Base-by-base conservation (phyloP, 306 rosid species). In the Cucurbita maxima region DNA sequence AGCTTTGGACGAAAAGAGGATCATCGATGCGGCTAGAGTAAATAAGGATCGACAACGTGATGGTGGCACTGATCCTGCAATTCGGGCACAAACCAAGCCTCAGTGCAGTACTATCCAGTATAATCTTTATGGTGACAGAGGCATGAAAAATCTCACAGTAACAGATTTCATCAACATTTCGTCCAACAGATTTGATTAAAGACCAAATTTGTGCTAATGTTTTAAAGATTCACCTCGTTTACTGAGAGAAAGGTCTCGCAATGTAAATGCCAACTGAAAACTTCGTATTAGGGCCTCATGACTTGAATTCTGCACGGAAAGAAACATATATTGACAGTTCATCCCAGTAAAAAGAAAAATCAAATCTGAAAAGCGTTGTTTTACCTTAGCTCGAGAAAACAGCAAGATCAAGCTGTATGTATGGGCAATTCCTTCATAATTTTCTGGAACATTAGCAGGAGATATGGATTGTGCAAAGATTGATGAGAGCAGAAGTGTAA, bases 401-500 rank as follows among this genome's bases (percentile, higher is more conserved):
- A 91, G 83, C 83, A 88, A 73, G 74, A 89, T 83, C 76, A 95
- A 86, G 83, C 91, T 82, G 82, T 89, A 88, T 12, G 97, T 86
- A 76, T 84, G 87, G 74, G 99, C 83, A 64, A 95, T 88, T 80
- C 90, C 99, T 95, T 89, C 99, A 81, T 91, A 95, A 78, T 88
- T 91, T 81, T 76, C 90, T 43, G 99, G 97, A 81, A 81, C 69
- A 83, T 95, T 95, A 73, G 77, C 83, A 57, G 97, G 88, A 76
- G 91, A 89, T 51, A 81, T 50, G 78, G 96, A 85, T 72, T 91
- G 97, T 51, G 79, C 88, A 88, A 88, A 91, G 84, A 91, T 88
- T 78, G 99, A 91, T 50, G 92, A 91, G 58, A 91, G 83, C 82
- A 95, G 73, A 74, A 80, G 87, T 73, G 78, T 80, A 78, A 95